Evolutionary conservation across 768 basidiomycete species (phyloP).

Genomic region (Gyrodon lividus): DNA sequence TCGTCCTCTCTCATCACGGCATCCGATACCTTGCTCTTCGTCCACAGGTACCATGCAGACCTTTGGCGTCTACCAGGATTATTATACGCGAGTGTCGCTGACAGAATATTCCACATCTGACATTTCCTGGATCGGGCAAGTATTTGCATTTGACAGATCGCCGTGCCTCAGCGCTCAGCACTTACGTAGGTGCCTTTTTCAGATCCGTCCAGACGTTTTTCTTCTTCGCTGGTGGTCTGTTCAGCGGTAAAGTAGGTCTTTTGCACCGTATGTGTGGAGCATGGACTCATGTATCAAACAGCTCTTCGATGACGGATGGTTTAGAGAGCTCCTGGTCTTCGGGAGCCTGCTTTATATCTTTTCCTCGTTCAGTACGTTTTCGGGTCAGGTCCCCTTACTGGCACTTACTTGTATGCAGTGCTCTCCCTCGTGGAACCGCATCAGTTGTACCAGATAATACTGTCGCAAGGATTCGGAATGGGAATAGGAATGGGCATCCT

Average conservation of each 20-base stretch:
- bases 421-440: constrained; percentile 24
- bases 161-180: background rate
- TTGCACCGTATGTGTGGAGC: constrained; percentile 39
- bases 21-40: background rate
- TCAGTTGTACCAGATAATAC: constrained; percentile 30
- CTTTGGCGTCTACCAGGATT: constrained; percentile 44
- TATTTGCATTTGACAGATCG: background rate
- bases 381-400: constrained; percentile 2
- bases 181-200: background rate
- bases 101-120: constrained; percentile 11
- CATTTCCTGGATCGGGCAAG: background rate
- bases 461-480: constrained; percentile 31
- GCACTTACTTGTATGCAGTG: constrained; percentile 24
- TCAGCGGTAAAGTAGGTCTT: constrained; percentile 51
- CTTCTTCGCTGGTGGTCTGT: constrained; percentile 28
- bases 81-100: constrained; percentile 38
- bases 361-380: background rate
- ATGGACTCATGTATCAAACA: constrained; percentile 40
- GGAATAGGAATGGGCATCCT: constrained; percentile 28
- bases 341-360: background rate
- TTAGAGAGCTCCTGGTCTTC: constrained; percentile 33
- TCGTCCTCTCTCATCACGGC: no score
- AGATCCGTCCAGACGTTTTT: constrained; percentile 7
- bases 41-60: constrained; percentile 13
- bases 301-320: constrained; percentile 49